These are phyloP conservation scores for Sarocladiaceae sp. DNA, from an alignment of 2,329 filamentous ascomycete species.

Conservation along the genomic window DNA sequence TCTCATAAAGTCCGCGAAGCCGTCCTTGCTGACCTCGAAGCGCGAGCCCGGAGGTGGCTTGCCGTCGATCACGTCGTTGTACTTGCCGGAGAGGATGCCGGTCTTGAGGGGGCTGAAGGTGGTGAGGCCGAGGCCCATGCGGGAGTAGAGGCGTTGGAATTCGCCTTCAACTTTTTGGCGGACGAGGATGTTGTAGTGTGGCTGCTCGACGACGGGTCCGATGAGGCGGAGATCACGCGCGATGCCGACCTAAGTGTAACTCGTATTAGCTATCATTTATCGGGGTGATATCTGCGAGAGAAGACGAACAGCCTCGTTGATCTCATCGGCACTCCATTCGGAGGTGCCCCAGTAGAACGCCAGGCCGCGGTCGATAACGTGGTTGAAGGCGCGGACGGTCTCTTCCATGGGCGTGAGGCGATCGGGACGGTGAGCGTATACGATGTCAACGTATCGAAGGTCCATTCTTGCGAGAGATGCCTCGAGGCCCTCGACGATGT, in stretches of 20 bases:
- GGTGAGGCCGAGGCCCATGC: slow-evolving; percentile 54
- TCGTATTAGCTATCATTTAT: slow-evolving; percentile 10
- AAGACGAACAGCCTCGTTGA: slow-evolving; percentile 44
- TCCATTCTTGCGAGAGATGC: slow-evolving; percentile 50
- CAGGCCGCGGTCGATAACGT: slow-evolving; percentile 61
- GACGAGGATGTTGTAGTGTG: slow-evolving; percentile 58
- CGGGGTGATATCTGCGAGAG: no score
- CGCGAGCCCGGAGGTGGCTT: slow-evolving; percentile 48
- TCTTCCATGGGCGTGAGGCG: slow-evolving; percentile 64
- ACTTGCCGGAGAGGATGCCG: slow-evolving; percentile 60
- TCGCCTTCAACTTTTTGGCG: slow-evolving; percentile 59
- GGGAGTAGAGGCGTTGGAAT: slow-evolving; percentile 53
- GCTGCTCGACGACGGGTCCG: slow-evolving; percentile 60
- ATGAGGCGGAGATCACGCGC: slow-evolving; percentile 56
- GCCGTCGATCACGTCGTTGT: slow-evolving; percentile 47
- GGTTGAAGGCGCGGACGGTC: slow-evolving; percentile 63
- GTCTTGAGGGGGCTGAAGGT: slow-evolving; percentile 52
- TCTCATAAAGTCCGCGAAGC: slow-evolving; percentile 50
- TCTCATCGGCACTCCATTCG: slow-evolving; percentile 64
- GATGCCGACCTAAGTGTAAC: slow-evolving; percentile 35
- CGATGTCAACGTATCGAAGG: slow-evolving; percentile 58
- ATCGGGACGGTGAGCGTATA: slow-evolving; percentile 66
- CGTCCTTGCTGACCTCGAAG: slow-evolving; percentile 50
- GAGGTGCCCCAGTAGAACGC: slow-evolving; percentile 68
- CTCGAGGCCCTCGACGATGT: slow-evolving; percentile 51